Percentiles rank a stretch among this genome's conserved stretches.
Evolutionary conservation across 495 filamentous ascomycete genomes (phyloP).

Genomic region (Sabuloglossum arenarium): DNA sequence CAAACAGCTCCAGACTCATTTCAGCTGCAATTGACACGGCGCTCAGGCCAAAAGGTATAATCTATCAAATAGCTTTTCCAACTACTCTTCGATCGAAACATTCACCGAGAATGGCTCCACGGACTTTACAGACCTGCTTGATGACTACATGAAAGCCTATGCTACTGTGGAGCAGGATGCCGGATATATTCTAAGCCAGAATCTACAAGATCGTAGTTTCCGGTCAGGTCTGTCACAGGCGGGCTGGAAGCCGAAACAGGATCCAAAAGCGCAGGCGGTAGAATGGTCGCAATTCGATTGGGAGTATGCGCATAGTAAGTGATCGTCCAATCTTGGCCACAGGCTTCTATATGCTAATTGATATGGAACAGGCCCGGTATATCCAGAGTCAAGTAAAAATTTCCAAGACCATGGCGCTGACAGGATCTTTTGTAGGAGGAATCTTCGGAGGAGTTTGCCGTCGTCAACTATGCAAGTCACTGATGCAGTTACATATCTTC

Average conservation of each 20-base stretch:
- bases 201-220: slow-evolving; percentile 40
- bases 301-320: slow-evolving; percentile 24
- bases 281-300: slow-evolving; percentile 46
- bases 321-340: too few relatives aligned
- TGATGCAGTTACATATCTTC: background rate
- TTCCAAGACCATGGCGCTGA: too few relatives aligned
- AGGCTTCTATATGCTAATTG: too few relatives aligned
- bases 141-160: slow-evolving; percentile 31
- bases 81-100: slow-evolving; percentile 38
- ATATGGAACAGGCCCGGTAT: too few relatives aligned
- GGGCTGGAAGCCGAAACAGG: slow-evolving; percentile 41
- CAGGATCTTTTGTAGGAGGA: background rate
- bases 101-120: slow-evolving; percentile 33
- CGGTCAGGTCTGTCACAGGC: slow-evolving; percentile 37
- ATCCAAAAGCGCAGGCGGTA: slow-evolving; percentile 35
- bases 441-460: background rate
- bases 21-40: too few relatives aligned
- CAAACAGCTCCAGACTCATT: too few relatives aligned
- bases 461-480: slow-evolving; percentile 1
- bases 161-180: slow-evolving; percentile 29
- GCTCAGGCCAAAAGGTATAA: slow-evolving; percentile 34
- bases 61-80: slow-evolving; percentile 37
- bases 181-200: slow-evolving; percentile 33
- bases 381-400: too few relatives aligned
- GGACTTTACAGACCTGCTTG: slow-evolving; percentile 29